Evolutionary conservation across 139 green algal species (phyloP).

Genomic region (Marvania coccoides): DNA sequence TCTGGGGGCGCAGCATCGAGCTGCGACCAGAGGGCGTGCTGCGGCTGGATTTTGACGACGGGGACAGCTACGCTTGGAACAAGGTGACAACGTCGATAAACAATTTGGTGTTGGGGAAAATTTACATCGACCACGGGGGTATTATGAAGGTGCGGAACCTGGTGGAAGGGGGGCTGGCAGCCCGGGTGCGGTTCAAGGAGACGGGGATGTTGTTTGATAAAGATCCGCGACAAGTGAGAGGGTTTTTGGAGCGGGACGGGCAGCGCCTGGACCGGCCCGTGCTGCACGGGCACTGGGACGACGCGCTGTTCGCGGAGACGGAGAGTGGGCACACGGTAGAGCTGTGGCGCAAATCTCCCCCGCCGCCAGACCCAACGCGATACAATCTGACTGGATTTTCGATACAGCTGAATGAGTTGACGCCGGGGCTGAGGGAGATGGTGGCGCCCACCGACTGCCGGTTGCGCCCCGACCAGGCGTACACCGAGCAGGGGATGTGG

Average conservation of each 20-base stretch:
- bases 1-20: slow-evolving; percentile 88
- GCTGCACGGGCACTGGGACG: slow-evolving; percentile 57
- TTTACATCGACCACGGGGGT: slow-evolving; percentile 82
- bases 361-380: slow-evolving; percentile 40
- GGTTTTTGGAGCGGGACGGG: slow-evolving; percentile 26
- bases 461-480: slow-evolving; percentile 68
- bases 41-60: slow-evolving; percentile 55
- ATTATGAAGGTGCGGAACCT: slow-evolving; percentile 55
- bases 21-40: slow-evolving; percentile 65
- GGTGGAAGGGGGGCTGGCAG: slow-evolving; percentile 15
- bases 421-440: slow-evolving; percentile 33
- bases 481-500: slow-evolving; percentile 49
- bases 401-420: slow-evolving; percentile 83
- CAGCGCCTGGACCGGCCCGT: slow-evolving; percentile 20
- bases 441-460: slow-evolving; percentile 70
- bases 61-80: slow-evolving; percentile 68
- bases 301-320: slow-evolving; percentile 26
- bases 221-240: slow-evolving; percentile 49
- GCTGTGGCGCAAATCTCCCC: slow-evolving; percentile 49
- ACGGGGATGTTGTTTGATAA: slow-evolving; percentile 44
- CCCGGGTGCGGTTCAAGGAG: slow-evolving; percentile 61
- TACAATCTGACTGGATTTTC: slow-evolving; percentile 69
- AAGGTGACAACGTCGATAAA: slow-evolving; percentile 78
- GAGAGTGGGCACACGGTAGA: slow-evolving; percentile 21
- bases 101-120: slow-evolving; percentile 88